phyloP scores from a whole-genome alignment of 1,284 basidiomycete species.

The Heterobasidion annosum region DNA sequence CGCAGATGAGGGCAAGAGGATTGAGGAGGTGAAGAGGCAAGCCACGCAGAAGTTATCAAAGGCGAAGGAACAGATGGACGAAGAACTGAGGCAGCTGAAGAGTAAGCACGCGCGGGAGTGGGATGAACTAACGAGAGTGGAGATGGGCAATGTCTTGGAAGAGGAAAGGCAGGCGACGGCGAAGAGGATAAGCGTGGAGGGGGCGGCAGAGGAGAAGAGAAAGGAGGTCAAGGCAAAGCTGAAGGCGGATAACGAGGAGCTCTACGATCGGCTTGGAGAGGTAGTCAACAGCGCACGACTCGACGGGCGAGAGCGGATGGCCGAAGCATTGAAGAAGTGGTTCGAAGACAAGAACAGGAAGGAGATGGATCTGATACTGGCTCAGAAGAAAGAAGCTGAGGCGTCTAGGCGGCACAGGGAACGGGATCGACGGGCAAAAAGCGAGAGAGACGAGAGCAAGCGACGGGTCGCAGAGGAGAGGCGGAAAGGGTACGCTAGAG shows the following conservation, averaged over 20 bases:
- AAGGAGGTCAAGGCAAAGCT: background rate
- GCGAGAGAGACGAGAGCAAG: conserved; percentile 24
- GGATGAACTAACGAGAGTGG: conserved; percentile 11
- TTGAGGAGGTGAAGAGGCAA: no score
- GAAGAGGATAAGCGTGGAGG: conserved; percentile 16
- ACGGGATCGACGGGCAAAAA: conserved; percentile 23
- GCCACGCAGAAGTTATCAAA: background rate
- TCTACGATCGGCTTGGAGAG: no score
- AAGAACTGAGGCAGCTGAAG: background rate
- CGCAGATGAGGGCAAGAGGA: background rate
- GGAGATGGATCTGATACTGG: background rate
- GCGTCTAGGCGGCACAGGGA: background rate
- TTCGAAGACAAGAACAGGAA: background rate
- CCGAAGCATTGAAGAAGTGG: no score
- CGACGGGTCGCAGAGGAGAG: background rate
- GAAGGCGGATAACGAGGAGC: background rate
- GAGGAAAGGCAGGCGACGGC: conserved; percentile 28
- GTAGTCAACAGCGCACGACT: no score
- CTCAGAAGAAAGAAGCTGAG: background rate
- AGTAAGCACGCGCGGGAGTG: background rate
- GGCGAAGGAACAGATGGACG: background rate
- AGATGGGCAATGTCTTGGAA: conserved; percentile 17
- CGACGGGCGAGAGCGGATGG: no score
- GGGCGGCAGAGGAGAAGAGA: background rate
- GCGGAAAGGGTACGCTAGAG: no score